Evolutionary conservation across 805 yeast genomes (phyloP).

Genomic region (Candida taoyuanica): DNA sequence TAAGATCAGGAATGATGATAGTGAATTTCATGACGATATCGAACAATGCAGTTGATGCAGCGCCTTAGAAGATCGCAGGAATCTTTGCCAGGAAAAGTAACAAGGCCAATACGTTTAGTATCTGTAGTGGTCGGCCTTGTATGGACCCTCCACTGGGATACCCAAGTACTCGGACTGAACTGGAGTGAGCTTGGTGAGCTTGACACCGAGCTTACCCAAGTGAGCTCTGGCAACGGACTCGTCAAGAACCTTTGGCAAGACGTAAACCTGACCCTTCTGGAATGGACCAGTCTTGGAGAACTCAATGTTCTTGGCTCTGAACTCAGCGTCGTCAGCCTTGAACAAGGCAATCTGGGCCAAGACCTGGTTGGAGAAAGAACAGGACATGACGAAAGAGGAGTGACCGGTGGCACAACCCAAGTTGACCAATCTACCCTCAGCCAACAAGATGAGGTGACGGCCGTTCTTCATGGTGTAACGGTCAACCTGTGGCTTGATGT

Average conservation of each 20-base stretch:
- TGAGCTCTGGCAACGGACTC: conserved; percentile 98
- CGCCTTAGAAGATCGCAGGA: conserved; percentile 2
- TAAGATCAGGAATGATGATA: conserved; percentile 5
- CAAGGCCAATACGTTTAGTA: conserved; percentile 47
- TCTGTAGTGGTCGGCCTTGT: conserved; percentile 97
- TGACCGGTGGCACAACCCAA: conserved; percentile 99
- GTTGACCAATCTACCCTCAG: conserved; percentile 99
- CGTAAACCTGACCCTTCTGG: conserved; percentile 80
- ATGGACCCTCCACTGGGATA: conserved; percentile 90
- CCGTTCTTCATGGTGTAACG: conserved; percentile 87
- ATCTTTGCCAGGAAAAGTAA: background rate
- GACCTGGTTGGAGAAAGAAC: conserved; percentile 99
- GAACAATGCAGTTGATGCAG: conserved; percentile 26
- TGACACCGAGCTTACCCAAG: conserved; percentile 90
- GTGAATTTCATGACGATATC: conserved; percentile 8
- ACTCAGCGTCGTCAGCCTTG: conserved; percentile 78
- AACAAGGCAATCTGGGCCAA: conserved; percentile 96
- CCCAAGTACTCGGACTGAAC: conserved; percentile 94
- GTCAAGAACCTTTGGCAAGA: conserved; percentile 95
- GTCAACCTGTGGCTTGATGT: conserved; percentile 99
- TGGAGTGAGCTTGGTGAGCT: conserved; percentile 66
- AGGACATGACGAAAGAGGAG: conserved; percentile 98
- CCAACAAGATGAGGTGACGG: conserved; percentile 90
- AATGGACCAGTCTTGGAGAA: conserved; percentile 91
- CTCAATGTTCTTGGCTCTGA: conserved; percentile 80